Evolutionary conservation across 1,139 yeast species (phyloP), one percentile per base, ranked within the genome.

Genomic region (Hansenula sp.): DNA sequence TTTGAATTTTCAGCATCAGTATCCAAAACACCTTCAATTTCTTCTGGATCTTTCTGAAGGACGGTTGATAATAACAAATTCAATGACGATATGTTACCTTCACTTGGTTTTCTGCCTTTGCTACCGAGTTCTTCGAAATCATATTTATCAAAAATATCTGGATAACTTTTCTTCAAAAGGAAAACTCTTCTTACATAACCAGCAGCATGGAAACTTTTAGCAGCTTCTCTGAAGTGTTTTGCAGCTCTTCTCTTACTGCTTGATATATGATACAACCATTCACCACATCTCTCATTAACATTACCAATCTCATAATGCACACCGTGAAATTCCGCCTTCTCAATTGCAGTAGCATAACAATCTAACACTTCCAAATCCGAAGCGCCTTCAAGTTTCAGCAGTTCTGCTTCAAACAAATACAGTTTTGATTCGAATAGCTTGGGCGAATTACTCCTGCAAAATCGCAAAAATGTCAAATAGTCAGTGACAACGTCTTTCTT

Each of bases 301-400:
- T 69, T 55, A 1, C 74, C 78, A 6, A 65, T 66, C 40, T 73
- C 78, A 29, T 65, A 60, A 51, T 63, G 57, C 25, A 62, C 54
- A 4, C 64, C 62, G 28, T 56, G 47, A 14, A 51, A 50, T 14
- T 58, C 53, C 1, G 77, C 72, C 4, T 46, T 41, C 19, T 66
- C 71, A 18, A 75, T 62, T 0, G 79, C 73, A 30, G 64, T 71
- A 44, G 74, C 77, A 52, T 69, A 76, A 14, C 60, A 48, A 44
- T 75, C 80, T 14, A 76, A 53, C 3, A 68, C 59, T 20, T 60
- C 65, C 29, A 76, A 55, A 19, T 66, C 62, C 8, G 70, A 57
- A 11, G 20, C 36, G 11, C 32, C 32, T 2, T 43, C 45, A 5
- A 47, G 29, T 20, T 29, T 44, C 33, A 44, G n/a, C n/a, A 48